Evolutionary conservation across 2,329 filamentous ascomycete species (phyloP).

Genomic region (Lizonia empirigonia): DNA sequence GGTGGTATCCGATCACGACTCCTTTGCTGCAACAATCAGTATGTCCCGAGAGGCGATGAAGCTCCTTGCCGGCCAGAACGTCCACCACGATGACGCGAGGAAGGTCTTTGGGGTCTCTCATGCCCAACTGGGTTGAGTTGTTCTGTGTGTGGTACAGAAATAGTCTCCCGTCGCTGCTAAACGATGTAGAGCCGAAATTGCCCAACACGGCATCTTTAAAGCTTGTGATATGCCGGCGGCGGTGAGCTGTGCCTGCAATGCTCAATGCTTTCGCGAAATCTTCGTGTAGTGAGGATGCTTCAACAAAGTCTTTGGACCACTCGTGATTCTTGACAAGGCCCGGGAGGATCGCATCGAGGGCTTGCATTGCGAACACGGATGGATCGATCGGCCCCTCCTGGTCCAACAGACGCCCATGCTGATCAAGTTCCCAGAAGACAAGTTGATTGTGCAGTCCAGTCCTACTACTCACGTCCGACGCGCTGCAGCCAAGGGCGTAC

Average conservation of each 20-base stretch:
- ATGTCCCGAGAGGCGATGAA: conserved; percentile 29
- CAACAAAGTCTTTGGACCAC: conserved; percentile 35
- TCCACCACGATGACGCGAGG: conserved; percentile 31
- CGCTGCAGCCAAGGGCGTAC: conserved; percentile 31
- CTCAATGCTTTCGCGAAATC: conserved; percentile 28
- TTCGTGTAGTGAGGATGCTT: conserved; percentile 24
- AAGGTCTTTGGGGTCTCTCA: conserved; percentile 9
- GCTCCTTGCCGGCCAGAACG: conserved; percentile 18
- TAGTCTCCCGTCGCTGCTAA: conserved; percentile 28
- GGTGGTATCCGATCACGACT: too few species aligned
- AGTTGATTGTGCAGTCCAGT: conserved; percentile 14
- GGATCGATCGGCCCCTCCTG: conserved; percentile 37
- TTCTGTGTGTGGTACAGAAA: conserved; percentile 27
- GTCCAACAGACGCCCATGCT: conserved; percentile 32
- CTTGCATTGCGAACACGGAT: conserved; percentile 28
- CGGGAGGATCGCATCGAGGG: conserved; percentile 33
- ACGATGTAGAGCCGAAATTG: conserved; percentile 20
- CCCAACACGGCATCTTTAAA: conserved; percentile 23
- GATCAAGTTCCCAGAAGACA: conserved; percentile 37
- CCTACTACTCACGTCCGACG: conserved; percentile 1
- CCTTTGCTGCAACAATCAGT: too few species aligned
- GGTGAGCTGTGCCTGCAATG: conserved; percentile 27
- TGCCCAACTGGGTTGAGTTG: conserved; percentile 16
- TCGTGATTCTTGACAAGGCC: conserved; percentile 33
- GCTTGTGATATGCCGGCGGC: conserved; percentile 28